These are phyloP conservation scores for Mycena vitilis DNA, from an alignment of 768 basidiomycete genomes.

Conservation along the genomic window DNA sequence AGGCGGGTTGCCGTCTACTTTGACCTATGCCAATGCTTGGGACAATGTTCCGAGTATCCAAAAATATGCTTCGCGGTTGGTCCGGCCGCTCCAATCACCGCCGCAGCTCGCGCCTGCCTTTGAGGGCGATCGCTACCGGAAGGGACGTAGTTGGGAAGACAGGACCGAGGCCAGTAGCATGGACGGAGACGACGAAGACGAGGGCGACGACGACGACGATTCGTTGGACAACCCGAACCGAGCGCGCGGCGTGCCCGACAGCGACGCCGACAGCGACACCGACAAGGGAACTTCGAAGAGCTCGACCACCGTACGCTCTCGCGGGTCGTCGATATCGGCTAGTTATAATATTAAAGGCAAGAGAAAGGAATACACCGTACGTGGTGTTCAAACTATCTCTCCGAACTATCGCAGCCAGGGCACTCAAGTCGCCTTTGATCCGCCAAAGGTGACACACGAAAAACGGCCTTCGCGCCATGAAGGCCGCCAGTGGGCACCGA, in stretches of 20 bases:
- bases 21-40: slow-evolving; percentile 86
- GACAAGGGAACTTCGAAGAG: slow-evolving; percentile 45
- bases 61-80: slow-evolving; percentile 73
- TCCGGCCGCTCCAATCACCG: slow-evolving; percentile 58
- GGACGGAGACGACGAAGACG: slow-evolving; percentile 87
- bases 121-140: slow-evolving; percentile 56
- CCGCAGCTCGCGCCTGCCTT: slow-evolving; percentile 61
- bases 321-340: slow-evolving; percentile 47
- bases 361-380: slow-evolving; percentile 69
- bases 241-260: slow-evolving; percentile 46
- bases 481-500: slow-evolving; percentile 26
- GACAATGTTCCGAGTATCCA: slow-evolving; percentile 85
- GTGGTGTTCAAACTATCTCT: slow-evolving; percentile 78
- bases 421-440: slow-evolving; percentile 62
- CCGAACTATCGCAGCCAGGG: slow-evolving; percentile 65
- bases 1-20: slow-evolving; percentile 64
- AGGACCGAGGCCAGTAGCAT: slow-evolving; percentile 75
- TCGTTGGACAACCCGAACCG: slow-evolving; percentile 48
- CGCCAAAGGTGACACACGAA: slow-evolving; percentile 39
- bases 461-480: slow-evolving; percentile 35
- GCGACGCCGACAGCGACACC: slow-evolving; percentile 41
- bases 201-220: slow-evolving; percentile 70
- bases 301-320: slow-evolving; percentile 27
- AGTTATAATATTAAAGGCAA: slow-evolving; percentile 51
- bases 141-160: slow-evolving; percentile 61